phyloP scores from a whole-genome alignment of 129 eudicot genomes.

The Scalesia atractyloides region DNA sequence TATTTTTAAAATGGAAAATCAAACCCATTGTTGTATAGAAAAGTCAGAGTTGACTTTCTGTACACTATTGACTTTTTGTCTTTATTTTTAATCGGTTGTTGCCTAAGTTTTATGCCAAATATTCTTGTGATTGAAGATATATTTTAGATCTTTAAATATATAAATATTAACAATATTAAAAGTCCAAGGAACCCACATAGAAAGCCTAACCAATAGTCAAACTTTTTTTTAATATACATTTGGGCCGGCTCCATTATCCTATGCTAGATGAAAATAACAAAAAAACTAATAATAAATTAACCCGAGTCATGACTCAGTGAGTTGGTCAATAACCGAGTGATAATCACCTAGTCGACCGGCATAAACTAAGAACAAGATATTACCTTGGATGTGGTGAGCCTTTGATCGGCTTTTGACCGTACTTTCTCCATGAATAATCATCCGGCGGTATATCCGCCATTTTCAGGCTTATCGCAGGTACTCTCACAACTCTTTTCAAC shows the following conservation, averaged over 20 bases:
- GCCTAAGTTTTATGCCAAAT: slow-evolving; percentile 23
- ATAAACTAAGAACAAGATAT: background rate
- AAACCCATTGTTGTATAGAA: slow-evolving; percentile 4
- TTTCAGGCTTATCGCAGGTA: slow-evolving; percentile 88
- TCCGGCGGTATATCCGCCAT: slow-evolving; percentile 98
- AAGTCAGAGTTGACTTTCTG: slow-evolving; percentile 26
- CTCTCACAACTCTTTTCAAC: slow-evolving; percentile 75
- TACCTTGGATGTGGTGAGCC: slow-evolving; percentile 99
- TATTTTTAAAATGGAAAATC: background rate
- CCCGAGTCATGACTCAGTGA: slow-evolving; percentile 23
- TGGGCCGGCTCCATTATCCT: slow-evolving; percentile 38
- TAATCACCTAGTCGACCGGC: background rate
- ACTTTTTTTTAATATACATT: slow-evolving; percentile 17
- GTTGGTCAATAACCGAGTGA: background rate
- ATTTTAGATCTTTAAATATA: background rate
- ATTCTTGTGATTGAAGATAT: slow-evolving; percentile 27
- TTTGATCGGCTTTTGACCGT: slow-evolving; percentile 98
- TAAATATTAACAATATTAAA: background rate
- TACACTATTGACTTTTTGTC: slow-evolving; percentile 23
- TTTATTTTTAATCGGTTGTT: slow-evolving; percentile 25
- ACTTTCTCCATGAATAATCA: slow-evolving; percentile 97
- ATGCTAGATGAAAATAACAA: slow-evolving; percentile 7
- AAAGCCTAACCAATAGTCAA: slow-evolving; percentile 1
- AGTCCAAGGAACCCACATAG: slow-evolving; percentile 18
- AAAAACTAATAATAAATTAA: background rate